Evolutionary conservation across 164 flowering plant species (phyloP), one percentile per base, ranked within the genome.

Genomic region (Magnolia kwangsiensis): DNA sequence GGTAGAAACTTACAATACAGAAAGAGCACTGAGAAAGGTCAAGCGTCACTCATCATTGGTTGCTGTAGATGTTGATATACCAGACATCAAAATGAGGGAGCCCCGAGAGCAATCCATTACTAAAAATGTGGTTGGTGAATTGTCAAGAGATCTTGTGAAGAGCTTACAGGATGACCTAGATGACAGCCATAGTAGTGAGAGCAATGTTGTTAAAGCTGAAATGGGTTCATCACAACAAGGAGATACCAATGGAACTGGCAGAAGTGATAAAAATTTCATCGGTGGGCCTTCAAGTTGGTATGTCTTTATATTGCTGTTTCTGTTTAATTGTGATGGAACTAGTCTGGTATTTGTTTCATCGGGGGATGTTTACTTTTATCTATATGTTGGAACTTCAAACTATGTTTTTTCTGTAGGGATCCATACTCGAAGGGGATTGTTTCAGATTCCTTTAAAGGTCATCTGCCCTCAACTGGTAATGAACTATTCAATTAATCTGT

Each of bases 201-300:
- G 71, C 68, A 76, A 72, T 50, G 78, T 71, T 29, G 61, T 73
- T 75, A 84, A 85, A 65, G 69, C 78, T 81, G 83, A 80, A 67
- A 73, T 45, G 65, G 75, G 77, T 69, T 78, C 81, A 69, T 66
- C 76, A 76, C 76, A 81, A 73, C 80, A 76, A 74, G 81, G 75
- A 16, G 73, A 51, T 74, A 79, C 58, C 59, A 73, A 58, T 23
- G 77, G 64, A 74, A 72, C 70, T 82, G 79, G 72, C 55, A 77
- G 68, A 68, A 79, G 37, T 49, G 65, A 64, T 19, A 81, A 69
- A 78, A 82, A 76, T 63, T 83, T 82, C 67, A 69, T 80, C 29
- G 89, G 91, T 27, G 85, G 86, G 11, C 89, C 90, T 24, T 86
- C 95, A 45, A 89, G 85, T 73, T 92, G 97, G 98, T 94, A 89